Evolutionary conservation across 176 grass and related monocot genomes (phyloP).

Genomic region (Eleusine coracana): DNA sequence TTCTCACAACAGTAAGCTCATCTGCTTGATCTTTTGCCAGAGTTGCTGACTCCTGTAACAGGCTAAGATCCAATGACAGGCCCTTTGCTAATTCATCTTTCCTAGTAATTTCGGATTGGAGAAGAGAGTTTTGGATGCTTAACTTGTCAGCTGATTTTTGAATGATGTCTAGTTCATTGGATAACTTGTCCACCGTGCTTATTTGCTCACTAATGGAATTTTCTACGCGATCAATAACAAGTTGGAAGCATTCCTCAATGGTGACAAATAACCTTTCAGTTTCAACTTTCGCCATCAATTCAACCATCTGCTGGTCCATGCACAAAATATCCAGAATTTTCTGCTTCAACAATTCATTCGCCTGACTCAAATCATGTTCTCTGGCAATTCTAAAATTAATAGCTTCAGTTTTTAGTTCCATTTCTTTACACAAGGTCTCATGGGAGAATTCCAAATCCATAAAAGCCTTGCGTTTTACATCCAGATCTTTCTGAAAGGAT

Average conservation of each 20-base stretch:
- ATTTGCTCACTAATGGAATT: constrained; percentile 56
- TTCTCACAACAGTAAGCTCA: constrained; percentile 57
- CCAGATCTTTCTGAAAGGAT: constrained; percentile 53
- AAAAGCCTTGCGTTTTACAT: constrained; percentile 49
- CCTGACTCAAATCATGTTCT: constrained; percentile 51
- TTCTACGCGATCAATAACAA: constrained; percentile 51
- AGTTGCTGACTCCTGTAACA: constrained; percentile 86
- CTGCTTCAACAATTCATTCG: constrained; percentile 61
- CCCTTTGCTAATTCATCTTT: constrained; percentile 83
- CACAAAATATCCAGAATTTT: constrained; percentile 50
- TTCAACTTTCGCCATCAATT: constrained; percentile 40
- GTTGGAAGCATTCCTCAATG: constrained; percentile 53
- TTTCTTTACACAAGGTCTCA: constrained; percentile 45
- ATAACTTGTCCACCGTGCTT: constrained; percentile 56
- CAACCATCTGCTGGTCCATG: constrained; percentile 41
- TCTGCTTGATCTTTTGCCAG: constrained; percentile 74
- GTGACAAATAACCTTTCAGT: constrained; percentile 45
- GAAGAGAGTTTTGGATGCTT: constrained; percentile 51
- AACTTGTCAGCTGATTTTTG: constrained; percentile 57
- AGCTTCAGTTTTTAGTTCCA: constrained; percentile 48
- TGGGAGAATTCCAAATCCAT: constrained; percentile 49
- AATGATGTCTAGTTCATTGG: constrained; percentile 55
- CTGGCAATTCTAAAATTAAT: constrained; percentile 39
- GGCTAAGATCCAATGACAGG: constrained; percentile 86
- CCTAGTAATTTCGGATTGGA: constrained; percentile 74